Conservation (phyloP, 495 filamentous ascomycete species). For the Pyrenula aspistea region DNA sequence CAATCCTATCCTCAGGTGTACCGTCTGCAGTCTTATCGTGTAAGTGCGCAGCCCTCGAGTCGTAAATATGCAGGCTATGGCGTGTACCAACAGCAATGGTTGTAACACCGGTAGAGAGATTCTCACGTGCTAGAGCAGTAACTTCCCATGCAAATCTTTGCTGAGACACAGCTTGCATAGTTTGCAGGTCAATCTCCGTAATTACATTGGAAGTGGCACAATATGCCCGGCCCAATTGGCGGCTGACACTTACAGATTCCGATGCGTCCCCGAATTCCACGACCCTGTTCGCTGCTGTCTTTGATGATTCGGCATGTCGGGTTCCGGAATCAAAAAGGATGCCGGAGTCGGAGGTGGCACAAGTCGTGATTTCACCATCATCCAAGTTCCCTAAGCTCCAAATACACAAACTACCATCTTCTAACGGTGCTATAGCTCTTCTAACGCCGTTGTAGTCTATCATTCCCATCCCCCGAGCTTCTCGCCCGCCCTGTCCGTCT, state of each 20-base stretch:
- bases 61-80: conserved; percentile 72
- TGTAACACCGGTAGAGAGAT: conserved; percentile 35
- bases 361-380: conserved; percentile 52
- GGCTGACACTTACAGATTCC: conserved; percentile 78
- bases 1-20: background rate
- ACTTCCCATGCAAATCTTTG: conserved; percentile 75
- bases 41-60: conserved; percentile 39
- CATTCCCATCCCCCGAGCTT: conserved; percentile 56
- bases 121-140: conserved; percentile 68
- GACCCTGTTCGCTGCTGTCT: conserved; percentile 24
- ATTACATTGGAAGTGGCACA: conserved; percentile 66
- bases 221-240: conserved; percentile 53
- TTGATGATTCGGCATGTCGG: conserved; percentile 29
- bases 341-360: conserved; percentile 35
- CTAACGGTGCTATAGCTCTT: conserved; percentile 65
- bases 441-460: conserved; percentile 32
- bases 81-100: conserved; percentile 83
- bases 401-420: conserved; percentile 73
- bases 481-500: conserved; percentile 18
- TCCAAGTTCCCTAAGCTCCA: conserved; percentile 31
- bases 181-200: conserved; percentile 74
- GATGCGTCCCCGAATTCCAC: conserved; percentile 58
- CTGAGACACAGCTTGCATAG: conserved; percentile 56
- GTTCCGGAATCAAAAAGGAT: conserved; percentile 41
- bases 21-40: background rate